A percentile compares a stretch with the other conserved stretches of the same genome.
Evolutionary conservation across 495 filamentous ascomycete species (phyloP).

Genomic region (Penicillium ochrochloron): DNA sequence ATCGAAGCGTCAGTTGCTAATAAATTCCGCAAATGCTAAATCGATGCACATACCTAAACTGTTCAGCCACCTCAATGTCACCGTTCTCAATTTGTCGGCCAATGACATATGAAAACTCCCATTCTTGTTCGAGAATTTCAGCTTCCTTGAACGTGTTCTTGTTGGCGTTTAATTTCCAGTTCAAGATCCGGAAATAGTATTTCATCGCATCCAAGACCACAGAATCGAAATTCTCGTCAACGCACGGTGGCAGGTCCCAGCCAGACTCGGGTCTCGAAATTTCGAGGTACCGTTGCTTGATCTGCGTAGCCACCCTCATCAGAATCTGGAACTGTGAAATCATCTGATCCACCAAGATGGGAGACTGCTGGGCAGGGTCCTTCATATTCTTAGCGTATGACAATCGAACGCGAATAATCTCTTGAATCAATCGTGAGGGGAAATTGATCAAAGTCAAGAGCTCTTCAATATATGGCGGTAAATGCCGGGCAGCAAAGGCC

Average conservation of each 20-base stretch:
- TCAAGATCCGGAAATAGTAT: slow-evolving; percentile 96
- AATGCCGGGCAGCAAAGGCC: slow-evolving; percentile 84
- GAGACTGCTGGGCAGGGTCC: slow-evolving; percentile 80
- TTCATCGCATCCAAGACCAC: slow-evolving; percentile 94
- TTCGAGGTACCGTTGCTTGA: slow-evolving; percentile 84
- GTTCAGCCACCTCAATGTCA: slow-evolving; percentile 97
- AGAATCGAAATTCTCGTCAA: slow-evolving; percentile 95
- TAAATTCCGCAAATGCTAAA: background rate
- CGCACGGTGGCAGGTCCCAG: slow-evolving; percentile 94
- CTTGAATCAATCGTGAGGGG: slow-evolving; percentile 91
- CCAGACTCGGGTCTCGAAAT: slow-evolving; percentile 87
- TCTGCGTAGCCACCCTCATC: slow-evolving; percentile 85
- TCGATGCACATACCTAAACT: slow-evolving; percentile 70
- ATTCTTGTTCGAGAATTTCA: slow-evolving; percentile 95
- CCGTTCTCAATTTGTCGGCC: slow-evolving; percentile 86
- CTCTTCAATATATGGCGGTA: slow-evolving; percentile 97
- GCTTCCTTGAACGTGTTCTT: slow-evolving; percentile 99
- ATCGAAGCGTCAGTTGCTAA: slow-evolving; percentile 27
- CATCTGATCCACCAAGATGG: slow-evolving; percentile 94
- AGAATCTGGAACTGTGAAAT: slow-evolving; percentile 95
- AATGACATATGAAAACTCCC: slow-evolving; percentile 93
- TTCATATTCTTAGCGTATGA: slow-evolving; percentile 93
- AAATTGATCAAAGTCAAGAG: slow-evolving; percentile 95
- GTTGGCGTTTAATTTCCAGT: slow-evolving; percentile 95
- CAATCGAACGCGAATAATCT: slow-evolving; percentile 93